Evolutionary conservation across 345 rosid species (phyloP).

Genomic region (Raphanus raphanistrum): DNA sequence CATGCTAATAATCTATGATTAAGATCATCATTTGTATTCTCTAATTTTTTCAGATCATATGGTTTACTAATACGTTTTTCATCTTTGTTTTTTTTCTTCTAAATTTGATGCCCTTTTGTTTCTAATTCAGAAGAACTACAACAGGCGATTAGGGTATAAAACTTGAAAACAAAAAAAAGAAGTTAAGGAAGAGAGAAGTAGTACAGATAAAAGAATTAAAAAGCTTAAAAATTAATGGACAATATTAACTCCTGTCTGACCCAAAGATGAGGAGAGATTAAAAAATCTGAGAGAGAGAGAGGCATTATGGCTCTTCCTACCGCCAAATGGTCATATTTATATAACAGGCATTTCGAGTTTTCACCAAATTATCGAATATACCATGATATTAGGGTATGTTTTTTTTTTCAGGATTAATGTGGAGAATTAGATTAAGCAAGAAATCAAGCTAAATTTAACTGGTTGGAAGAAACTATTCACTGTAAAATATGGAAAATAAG

Average conservation of each 20-base stretch:
- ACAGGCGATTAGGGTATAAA: constrained; percentile 34
- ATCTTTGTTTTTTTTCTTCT: background rate
- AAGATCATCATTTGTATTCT: background rate
- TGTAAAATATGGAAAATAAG: background rate
- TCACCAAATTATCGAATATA: constrained; percentile 1
- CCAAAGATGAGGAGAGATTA: constrained; percentile 13
- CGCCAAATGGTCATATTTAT: constrained; percentile 25
- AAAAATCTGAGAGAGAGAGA: constrained; percentile 5
- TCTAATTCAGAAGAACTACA: constrained; percentile 24
- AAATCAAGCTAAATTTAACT: background rate
- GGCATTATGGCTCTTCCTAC: constrained; percentile 18
- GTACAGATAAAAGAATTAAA: background rate
- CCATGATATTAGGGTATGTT: background rate
- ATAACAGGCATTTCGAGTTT: constrained; percentile 2
- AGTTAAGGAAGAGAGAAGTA: background rate
- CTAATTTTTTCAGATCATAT: background rate
- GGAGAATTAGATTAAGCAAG: background rate
- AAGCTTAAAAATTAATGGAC: background rate
- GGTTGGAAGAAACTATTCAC: background rate
- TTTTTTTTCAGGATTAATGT: background rate
- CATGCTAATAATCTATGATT: background rate
- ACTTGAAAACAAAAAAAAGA: background rate
- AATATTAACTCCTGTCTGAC: constrained; percentile 1
- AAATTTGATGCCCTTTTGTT: constrained; percentile 19
- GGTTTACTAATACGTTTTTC: background rate